Evolutionary conservation across 31 red algal genomes (phyloP).

Genomic region (Pterothamnion heteromorphum): DNA sequence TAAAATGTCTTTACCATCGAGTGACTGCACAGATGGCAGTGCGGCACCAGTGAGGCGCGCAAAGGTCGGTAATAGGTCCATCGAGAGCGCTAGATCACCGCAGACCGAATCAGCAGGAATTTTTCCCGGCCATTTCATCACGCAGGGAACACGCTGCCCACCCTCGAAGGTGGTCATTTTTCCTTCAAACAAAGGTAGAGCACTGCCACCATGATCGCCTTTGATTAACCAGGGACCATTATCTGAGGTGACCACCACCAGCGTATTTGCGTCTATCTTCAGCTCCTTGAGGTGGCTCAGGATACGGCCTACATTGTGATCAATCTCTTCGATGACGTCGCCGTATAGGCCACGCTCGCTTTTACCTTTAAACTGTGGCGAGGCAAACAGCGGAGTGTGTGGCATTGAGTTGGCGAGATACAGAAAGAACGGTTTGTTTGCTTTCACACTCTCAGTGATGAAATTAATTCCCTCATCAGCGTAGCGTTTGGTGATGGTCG

Average conservation of each 20-base stretch:
- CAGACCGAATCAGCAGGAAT: background rate
- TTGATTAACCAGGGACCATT: background rate
- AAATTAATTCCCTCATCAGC: background rate
- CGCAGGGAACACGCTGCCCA: background rate
- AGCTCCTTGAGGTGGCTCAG: background rate
- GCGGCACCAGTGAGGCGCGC: background rate
- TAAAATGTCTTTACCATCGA: no score
- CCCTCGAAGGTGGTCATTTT: slow-evolving; percentile 1
- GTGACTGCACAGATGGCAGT: no score
- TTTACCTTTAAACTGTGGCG: background rate
- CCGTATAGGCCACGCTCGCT: background rate
- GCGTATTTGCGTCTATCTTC: background rate
- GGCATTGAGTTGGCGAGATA: background rate
- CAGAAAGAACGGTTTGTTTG: background rate
- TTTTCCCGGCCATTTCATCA: background rate
- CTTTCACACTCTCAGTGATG: no score
- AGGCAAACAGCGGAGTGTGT: background rate
- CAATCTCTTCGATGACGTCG: background rate
- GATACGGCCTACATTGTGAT: background rate
- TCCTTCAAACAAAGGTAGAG: background rate
- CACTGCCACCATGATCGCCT: background rate
- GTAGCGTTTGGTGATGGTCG: background rate
- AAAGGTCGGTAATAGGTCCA: background rate
- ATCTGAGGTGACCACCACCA: background rate
- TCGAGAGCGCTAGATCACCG: background rate